A percentile compares a stretch with the other conserved stretches of the same genome.
Evolutionary conservation across 2,329 filamentous ascomycete species (phyloP).

Genomic region (Alternaria atra): DNA sequence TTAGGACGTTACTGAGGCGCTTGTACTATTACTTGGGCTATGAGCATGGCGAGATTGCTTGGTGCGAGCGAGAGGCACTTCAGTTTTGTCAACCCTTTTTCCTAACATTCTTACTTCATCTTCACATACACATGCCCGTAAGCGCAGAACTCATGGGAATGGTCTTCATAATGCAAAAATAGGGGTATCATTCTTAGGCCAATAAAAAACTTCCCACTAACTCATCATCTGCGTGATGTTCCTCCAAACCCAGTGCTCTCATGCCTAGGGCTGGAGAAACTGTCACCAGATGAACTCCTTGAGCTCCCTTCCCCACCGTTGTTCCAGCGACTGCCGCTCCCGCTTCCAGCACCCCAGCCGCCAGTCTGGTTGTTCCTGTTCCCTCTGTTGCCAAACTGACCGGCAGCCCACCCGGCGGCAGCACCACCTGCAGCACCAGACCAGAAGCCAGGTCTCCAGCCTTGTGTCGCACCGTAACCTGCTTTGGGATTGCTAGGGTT

Average conservation of each 20-base stretch:
- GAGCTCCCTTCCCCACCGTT: conserved; percentile 52
- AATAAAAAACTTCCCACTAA: conserved; percentile 9
- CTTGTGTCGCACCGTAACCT: conserved; percentile 46
- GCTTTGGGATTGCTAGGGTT: conserved; percentile 28
- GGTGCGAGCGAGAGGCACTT: background rate
- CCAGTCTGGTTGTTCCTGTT: conserved; percentile 54
- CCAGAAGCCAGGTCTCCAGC: conserved; percentile 80
- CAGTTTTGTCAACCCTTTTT: background rate
- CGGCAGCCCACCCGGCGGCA: conserved; percentile 73
- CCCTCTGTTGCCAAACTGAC: conserved; percentile 45
- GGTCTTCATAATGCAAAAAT: background rate
- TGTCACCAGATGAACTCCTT: conserved; percentile 45
- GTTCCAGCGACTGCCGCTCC: conserved; percentile 43
- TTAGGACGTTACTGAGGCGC: too few relatives aligned
- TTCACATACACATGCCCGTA: background rate
- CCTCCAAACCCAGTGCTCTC: conserved; percentile 79
- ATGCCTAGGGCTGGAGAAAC: conserved; percentile 61
- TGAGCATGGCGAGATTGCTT: too few relatives aligned
- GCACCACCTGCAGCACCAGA: conserved; percentile 72
- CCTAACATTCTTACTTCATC: background rate
- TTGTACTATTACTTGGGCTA: too few relatives aligned
- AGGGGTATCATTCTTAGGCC: conserved; percentile 46
- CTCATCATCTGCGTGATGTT: conserved; percentile 58
- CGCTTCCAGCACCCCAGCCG: conserved; percentile 43
- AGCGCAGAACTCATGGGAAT: background rate